These are phyloP conservation scores for Coemansia sp. DNA, from an alignment of 192 early-diverging fungal genomes.

Conservation along the genomic window DNA sequence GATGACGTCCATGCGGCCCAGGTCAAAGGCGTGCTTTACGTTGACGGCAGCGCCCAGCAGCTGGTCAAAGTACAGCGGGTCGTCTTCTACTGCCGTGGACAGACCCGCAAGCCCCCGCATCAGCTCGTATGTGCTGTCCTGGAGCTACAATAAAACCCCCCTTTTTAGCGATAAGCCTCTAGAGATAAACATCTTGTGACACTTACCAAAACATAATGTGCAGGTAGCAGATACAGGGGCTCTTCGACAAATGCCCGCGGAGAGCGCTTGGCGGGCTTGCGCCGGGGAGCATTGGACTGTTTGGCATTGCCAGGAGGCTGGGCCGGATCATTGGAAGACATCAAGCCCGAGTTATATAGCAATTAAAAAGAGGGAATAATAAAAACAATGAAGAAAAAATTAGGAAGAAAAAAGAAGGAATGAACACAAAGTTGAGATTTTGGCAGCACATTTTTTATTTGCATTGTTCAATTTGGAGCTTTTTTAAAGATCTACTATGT, in stretches of 20 bases:
- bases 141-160: slow-evolving; percentile 31
- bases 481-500: slow-evolving; percentile 5
- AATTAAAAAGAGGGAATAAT: slow-evolving; percentile 4
- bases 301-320: slow-evolving; percentile 1
- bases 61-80: slow-evolving; percentile 55
- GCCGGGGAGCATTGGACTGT: slow-evolving; percentile 11
- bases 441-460: slow-evolving; percentile 2
- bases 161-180: slow-evolving; percentile 17
- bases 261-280: slow-evolving; percentile 39
- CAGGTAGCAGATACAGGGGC: slow-evolving; percentile 43
- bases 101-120: slow-evolving; percentile 44
- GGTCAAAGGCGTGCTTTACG: slow-evolving; percentile 53
- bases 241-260: slow-evolving; percentile 51
- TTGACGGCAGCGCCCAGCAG: slow-evolving; percentile 48
- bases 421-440: slow-evolving; percentile 6
- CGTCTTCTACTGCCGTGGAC: slow-evolving; percentile 40
- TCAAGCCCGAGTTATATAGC: slow-evolving; percentile 1
- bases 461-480: slow-evolving; percentile 10
- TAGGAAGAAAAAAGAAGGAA: slow-evolving; percentile 10
- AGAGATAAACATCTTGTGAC: slow-evolving; percentile 22
- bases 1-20: slow-evolving; percentile 50
- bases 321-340: slow-evolving; percentile 14
- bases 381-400: slow-evolving; percentile 8
- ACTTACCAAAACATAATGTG: slow-evolving; percentile 49
- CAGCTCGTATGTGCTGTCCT: slow-evolving; percentile 51